Base-by-base conservation (phyloP, 176 grass and related monocot genomes). In the Oryza punctata region DNA sequence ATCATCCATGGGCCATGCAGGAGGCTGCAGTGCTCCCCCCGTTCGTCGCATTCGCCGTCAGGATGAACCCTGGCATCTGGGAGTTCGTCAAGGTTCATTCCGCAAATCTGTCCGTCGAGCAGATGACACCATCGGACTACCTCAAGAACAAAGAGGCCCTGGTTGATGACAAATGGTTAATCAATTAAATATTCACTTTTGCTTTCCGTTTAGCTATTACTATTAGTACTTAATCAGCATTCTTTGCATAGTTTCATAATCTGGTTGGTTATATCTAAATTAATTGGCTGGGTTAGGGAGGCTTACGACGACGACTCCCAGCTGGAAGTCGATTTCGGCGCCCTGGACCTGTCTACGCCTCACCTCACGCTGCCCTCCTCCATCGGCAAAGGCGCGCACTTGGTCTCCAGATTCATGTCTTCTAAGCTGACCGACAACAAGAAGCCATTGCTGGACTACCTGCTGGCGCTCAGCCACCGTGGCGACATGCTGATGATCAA, bases 401-500 rank as follows among this genome's bases (percentile, higher is more conserved):
- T 94, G 33, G 73, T 90, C 29, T 95, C 91, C 67, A 93, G 76
- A 89, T 96, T 96, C 75, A 50, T 94, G 72, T 92, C 96, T 37
- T 91, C 91, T 3, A 99, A 88, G 65, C 83, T 99, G 41, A 86
- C 40, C 7, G 78, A 72, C n/a, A 89, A 84, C 84, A 92, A 94
- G 91, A 92, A 88, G 61, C 91, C 93, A 2, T 79, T 99, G 40
- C 74, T 99, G 45, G 91, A 96, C 49, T 99, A 99, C 77, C 87
- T 99, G 54, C 93, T 96, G 26, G 19, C 67, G 2, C 82, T 98
- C 37, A 91, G 94, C 72, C 85, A 90, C 66, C 46, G 76, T 15
- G 91, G 91, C 21, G 89, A 96, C 93, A 94, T 96, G 70, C 66
- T 99, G 74, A 99, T 99, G 93, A 91, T 99, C 32, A 92, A 96